Evolutionary conservation across 768 basidiomycete genomes (phyloP).

Genomic region (Suillus bovinus): DNA sequence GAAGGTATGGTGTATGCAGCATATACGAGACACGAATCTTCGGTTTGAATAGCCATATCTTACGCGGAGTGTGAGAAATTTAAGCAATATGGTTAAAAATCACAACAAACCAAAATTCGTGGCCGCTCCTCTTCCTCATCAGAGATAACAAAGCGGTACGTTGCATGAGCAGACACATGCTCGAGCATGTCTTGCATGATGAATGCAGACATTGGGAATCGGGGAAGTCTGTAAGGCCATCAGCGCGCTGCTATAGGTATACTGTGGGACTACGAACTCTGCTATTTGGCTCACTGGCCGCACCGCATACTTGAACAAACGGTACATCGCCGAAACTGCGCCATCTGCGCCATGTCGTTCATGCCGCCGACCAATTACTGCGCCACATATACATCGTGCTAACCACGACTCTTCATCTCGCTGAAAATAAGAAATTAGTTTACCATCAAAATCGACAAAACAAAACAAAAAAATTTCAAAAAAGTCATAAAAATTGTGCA

Average conservation of each 20-base stretch:
- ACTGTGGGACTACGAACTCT: constrained; percentile 53
- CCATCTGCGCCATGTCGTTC: constrained; percentile 40
- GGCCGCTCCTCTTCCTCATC: constrained; percentile 87
- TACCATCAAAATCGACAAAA: constrained; percentile 19
- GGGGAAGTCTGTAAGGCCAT: constrained; percentile 31
- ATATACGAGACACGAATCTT: constrained; percentile 78
- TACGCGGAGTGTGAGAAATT: background rate
- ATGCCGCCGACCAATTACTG: constrained; percentile 72
- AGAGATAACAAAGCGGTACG: constrained; percentile 85
- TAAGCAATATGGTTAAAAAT: background rate
- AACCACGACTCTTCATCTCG: constrained; percentile 62
- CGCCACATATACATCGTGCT: constrained; percentile 82
- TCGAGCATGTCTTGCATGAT: constrained; percentile 91
- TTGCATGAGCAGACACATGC: constrained; percentile 88
- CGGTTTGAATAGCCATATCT: constrained; percentile 98
- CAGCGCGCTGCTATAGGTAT: background rate
- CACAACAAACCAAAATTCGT: constrained; percentile 66
- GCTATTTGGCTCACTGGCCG: constrained; percentile 61
- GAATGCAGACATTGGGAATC: constrained; percentile 79
- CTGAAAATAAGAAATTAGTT: constrained; percentile 35
- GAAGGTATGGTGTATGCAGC: constrained; percentile 49
- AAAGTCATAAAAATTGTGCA: constrained; percentile 51
- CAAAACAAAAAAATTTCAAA: constrained; percentile 9
- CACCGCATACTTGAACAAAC: constrained; percentile 84
- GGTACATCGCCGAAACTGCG: constrained; percentile 47